Evolutionary conservation across 2,329 filamentous ascomycete genomes (phyloP).

Genomic region (Tolypocladium cylindrosporum): DNA sequence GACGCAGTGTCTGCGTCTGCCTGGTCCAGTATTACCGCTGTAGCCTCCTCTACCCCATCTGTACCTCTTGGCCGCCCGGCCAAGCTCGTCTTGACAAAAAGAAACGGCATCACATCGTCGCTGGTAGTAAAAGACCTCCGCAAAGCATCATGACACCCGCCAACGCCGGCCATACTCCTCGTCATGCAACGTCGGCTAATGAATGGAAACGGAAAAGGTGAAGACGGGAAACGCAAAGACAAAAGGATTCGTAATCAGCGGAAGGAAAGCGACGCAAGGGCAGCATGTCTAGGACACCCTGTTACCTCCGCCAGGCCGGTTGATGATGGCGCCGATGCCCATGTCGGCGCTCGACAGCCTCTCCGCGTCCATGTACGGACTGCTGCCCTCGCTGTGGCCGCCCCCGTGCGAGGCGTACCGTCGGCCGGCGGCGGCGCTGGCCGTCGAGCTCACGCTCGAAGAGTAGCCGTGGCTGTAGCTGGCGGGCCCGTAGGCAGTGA

Average conservation of each 20-base stretch:
- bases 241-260: not conserved
- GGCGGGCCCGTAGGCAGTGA: conserved; percentile 10
- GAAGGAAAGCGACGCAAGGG: not conserved
- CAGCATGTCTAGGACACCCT: conserved; percentile 1
- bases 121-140: not conserved
- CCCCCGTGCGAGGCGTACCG: conserved; percentile 17
- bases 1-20: not conserved
- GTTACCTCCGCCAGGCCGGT: conserved; percentile 30
- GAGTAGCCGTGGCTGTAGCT: conserved; percentile 34
- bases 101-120: not conserved
- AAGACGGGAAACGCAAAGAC: not conserved
- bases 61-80: not conserved
- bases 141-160: not conserved
- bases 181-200: not conserved
- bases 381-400: conserved; percentile 25
- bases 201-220: not conserved
- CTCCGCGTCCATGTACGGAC: conserved; percentile 37
- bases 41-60: not conserved
- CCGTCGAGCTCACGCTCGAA: conserved; percentile 42
- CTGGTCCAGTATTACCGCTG: not conserved
- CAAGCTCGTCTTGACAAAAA: not conserved
- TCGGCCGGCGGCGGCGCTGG: conserved; percentile 20
- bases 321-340: conserved; percentile 51
- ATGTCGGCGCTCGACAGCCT: conserved; percentile 48
- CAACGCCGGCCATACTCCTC: not conserved